These are phyloP conservation scores for Leishmania mexicana DNA, from an alignment of 208 protist species.

Conservation along the genomic window DNA sequence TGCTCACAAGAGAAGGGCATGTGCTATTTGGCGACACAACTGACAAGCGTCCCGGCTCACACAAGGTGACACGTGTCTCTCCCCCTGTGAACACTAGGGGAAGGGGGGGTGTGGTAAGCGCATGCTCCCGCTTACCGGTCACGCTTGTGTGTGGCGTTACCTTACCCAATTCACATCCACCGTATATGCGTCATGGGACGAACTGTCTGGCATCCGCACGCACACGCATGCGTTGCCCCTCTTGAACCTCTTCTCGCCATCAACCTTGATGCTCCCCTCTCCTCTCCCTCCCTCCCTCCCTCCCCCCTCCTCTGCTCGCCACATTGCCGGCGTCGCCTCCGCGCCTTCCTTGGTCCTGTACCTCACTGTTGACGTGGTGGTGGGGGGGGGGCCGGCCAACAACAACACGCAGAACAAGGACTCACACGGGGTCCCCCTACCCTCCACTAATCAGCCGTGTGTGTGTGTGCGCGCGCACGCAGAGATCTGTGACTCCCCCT, in stretches of 20 bases:
- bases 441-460: neutral
- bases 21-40: neutral
- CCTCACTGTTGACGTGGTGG: neutral
- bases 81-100: neutral
- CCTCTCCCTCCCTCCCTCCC: too few relatives aligned
- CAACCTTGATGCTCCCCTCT: neutral
- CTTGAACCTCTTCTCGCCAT: neutral
- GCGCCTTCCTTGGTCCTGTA: neutral
- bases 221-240: neutral
- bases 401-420: neutral
- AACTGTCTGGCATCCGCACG: neutral
- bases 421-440: neutral
- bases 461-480: neutral
- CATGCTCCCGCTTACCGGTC: neutral
- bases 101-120: neutral
- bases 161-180: neutral
- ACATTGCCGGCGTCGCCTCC: neutral
- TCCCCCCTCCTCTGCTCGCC: too few relatives aligned
- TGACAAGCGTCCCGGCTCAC: neutral
- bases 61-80: neutral
- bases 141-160: neutral
- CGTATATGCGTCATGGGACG: neutral
- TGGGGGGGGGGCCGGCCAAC: neutral
- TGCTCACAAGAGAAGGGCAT: neutral
- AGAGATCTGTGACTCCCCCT: neutral